phyloP scores from a whole-genome alignment of 1,139 yeast genomes.

The Kurtzmaniella quercitrusa region DNA sequence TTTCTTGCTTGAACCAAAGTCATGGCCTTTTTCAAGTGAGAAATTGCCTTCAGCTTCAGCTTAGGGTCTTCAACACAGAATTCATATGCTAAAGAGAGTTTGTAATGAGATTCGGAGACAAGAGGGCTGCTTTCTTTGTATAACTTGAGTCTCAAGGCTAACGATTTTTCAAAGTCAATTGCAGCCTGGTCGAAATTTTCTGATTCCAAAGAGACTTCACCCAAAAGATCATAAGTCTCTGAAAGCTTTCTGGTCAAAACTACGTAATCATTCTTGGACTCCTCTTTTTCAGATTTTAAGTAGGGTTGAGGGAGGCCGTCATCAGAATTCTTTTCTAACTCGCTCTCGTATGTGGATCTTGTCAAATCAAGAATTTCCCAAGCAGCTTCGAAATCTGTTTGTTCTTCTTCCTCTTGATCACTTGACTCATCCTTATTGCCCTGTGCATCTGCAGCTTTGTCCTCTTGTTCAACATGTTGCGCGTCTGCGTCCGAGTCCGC shows the following conservation, averaged over 20 bases:
- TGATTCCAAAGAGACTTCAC: constrained; percentile 85
- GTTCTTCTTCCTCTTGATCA: constrained; percentile 22
- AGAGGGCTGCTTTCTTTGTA: constrained; percentile 52
- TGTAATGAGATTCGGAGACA: constrained; percentile 78
- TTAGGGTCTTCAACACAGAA: constrained; percentile 54
- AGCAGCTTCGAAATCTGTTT: constrained; percentile 74
- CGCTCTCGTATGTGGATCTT: constrained; percentile 56
- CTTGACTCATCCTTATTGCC: constrained; percentile 26
- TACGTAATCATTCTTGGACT: constrained; percentile 28
- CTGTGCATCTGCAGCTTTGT: constrained; percentile 9
- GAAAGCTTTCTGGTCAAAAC: constrained; percentile 53
- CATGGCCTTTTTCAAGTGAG: constrained; percentile 58
- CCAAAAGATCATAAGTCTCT: constrained; percentile 74
- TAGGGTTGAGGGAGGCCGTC: constrained; percentile 25
- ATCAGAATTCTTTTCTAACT: constrained; percentile 20
- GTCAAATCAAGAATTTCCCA: constrained; percentile 84
- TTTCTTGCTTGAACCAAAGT: constrained; percentile 51
- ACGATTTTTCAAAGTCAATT: constrained; percentile 56
- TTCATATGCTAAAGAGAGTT: constrained; percentile 76
- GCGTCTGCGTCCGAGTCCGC: constrained; percentile 21
- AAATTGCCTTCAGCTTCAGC: constrained; percentile 49
- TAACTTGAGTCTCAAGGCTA: constrained; percentile 53
- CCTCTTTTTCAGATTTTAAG: constrained; percentile 30
- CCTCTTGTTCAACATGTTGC: constrained; percentile 25
- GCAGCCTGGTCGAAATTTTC: constrained; percentile 80